Evolutionary conservation across 768 basidiomycete species (phyloP).

Genomic region (Leucogyrophana mollusca): DNA sequence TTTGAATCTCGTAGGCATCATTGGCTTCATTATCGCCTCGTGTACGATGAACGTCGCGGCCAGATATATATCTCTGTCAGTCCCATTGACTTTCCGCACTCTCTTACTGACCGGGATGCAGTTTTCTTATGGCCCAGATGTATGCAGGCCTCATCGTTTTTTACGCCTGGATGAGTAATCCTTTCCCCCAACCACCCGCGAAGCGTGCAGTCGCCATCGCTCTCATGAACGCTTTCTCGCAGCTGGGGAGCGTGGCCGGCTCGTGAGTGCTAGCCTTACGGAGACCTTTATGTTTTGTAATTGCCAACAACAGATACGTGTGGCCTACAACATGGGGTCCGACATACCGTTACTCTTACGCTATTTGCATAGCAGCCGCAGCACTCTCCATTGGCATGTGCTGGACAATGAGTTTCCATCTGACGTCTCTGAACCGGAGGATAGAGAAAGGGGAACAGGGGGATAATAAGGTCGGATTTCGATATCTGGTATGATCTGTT

Average conservation of each 20-base stretch:
- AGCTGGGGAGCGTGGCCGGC: not conserved
- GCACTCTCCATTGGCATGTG: too few relatives aligned
- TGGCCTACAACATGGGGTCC: too few relatives aligned
- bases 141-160: conserved; percentile 69
- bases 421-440: too few relatives aligned
- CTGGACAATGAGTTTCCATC: too few relatives aligned
- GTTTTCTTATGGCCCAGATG: conserved; percentile 70
- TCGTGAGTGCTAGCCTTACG: too few relatives aligned
- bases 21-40: conserved; percentile 65
- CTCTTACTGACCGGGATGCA: conserved; percentile 17
- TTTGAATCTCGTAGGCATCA: conserved; percentile 52
- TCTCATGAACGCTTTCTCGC: not conserved
- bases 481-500: too few relatives aligned
- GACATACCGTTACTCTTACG: too few relatives aligned
- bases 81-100: not conserved
- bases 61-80: conserved; percentile 61
- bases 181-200: conserved; percentile 70
- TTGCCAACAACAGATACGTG: too few relatives aligned
- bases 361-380: too few relatives aligned
- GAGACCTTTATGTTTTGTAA: too few relatives aligned
- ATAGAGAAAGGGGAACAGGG: too few relatives aligned
- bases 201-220: conserved; percentile 53
- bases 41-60: conserved; percentile 54
- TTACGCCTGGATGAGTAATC: conserved; percentile 42
- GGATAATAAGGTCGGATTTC: too few relatives aligned